These are phyloP conservation scores for Ceriops tagal DNA, from an alignment of 345 rosid species.

Conservation along the genomic window DNA sequence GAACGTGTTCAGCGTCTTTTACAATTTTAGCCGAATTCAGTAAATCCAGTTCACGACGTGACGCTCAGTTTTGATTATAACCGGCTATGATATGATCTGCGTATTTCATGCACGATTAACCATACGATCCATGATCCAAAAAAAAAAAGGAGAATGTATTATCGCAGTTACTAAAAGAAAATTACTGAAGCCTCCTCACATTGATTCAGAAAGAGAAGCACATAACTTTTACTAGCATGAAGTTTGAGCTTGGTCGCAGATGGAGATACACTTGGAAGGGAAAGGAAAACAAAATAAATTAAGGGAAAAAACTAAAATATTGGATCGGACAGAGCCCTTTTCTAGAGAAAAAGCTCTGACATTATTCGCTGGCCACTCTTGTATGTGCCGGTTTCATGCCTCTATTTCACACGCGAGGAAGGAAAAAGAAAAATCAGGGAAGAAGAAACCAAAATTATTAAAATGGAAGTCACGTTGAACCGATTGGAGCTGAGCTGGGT, in stretches of 20 bases:
- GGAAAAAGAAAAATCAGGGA: too few species aligned
- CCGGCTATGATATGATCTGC: too few species aligned
- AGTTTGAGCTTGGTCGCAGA: constrained; percentile 5
- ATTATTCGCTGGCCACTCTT: not conserved
- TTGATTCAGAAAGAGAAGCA: not conserved
- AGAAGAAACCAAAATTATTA: not conserved
- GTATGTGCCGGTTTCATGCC: not conserved
- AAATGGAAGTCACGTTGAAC: constrained; percentile 32
- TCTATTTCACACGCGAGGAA: not conserved
- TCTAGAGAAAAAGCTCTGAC: not conserved
- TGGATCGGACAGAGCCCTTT: not conserved
- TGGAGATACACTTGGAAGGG: not conserved
- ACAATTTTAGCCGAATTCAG: too few species aligned
- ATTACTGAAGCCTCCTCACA: not conserved
- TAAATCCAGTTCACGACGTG: too few species aligned
- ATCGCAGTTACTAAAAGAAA: too few species aligned
- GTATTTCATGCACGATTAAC: too few species aligned
- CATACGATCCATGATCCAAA: too few species aligned
- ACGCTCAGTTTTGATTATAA: too few species aligned
- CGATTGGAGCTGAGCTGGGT: constrained; percentile 31
- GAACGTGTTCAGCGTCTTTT: too few species aligned
- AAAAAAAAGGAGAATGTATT: not conserved
- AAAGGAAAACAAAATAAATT: not conserved
- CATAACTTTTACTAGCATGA: not conserved
- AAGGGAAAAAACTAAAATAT: not conserved